phyloP scores from a whole-genome alignment of 345 rosid species.

The Ricinus communis region DNA sequence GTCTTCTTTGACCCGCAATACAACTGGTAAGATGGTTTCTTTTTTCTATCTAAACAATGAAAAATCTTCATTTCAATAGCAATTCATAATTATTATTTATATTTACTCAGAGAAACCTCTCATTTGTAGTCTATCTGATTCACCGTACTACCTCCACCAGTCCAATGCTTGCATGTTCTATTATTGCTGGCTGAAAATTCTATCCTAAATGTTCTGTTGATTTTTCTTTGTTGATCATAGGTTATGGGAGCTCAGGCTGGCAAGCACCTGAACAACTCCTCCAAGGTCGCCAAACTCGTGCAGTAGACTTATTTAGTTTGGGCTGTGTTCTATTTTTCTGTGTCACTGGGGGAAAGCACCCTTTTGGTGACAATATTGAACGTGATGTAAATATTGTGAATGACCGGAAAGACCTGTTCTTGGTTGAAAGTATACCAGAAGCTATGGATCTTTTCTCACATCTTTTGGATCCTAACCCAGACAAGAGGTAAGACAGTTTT shows the following conservation, averaged over 20 bases:
- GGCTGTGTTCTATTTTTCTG: slow-evolving; percentile 88
- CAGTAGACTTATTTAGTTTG: slow-evolving; percentile 78
- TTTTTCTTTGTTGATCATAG: slow-evolving; percentile 37
- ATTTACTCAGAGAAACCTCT: background rate
- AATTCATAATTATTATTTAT: background rate
- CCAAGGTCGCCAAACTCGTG: slow-evolving; percentile 83
- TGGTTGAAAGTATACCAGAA: slow-evolving; percentile 70
- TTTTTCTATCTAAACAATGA: background rate
- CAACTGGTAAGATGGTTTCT: slow-evolving; percentile 56
- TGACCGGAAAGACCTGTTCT: slow-evolving; percentile 62
- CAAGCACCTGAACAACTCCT: slow-evolving; percentile 96
- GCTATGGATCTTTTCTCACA: slow-evolving; percentile 66
- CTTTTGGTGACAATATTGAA: slow-evolving; percentile 75
- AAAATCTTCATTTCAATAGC: background rate
- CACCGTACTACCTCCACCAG: too few species aligned
- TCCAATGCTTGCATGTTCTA: background rate
- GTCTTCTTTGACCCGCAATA: slow-evolving; percentile 77
- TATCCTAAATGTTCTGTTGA: background rate
- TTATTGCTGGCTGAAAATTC: background rate
- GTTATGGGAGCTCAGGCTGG: slow-evolving; percentile 98
- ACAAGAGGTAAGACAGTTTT: slow-evolving; percentile 54
- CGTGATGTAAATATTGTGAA: slow-evolving; percentile 83
- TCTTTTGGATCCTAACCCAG: slow-evolving; percentile 70
- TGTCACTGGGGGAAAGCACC: slow-evolving; percentile 76
- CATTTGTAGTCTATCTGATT: too few species aligned